phyloP scores from a whole-genome alignment of 148 eudicot genomes.

The Cornus controversa region DNA sequence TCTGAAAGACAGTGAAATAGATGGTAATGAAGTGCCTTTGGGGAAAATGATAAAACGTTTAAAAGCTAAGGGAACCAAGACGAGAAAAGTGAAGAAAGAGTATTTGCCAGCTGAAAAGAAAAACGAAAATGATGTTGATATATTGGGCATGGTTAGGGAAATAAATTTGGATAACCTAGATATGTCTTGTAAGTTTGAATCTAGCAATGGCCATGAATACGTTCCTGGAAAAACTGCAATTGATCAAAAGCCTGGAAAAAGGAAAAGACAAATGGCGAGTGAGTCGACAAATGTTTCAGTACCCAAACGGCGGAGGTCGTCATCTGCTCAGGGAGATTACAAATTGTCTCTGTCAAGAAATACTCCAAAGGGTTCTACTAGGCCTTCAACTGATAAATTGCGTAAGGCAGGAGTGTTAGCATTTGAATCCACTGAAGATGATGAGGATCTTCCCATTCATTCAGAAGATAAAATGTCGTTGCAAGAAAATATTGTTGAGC shows the following conservation, averaged over 20 bases:
- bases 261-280: slow-evolving; percentile 41
- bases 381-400: too few species aligned
- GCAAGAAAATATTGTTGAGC: slow-evolving; percentile 37
- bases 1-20: slow-evolving; percentile 66
- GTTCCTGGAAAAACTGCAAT: slow-evolving; percentile 22
- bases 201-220: slow-evolving; percentile 65
- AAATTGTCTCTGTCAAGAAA: too few species aligned
- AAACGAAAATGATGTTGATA: slow-evolving; percentile 57
- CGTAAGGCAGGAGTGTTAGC: too few species aligned
- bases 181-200: slow-evolving; percentile 45
- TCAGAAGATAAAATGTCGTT: slow-evolving; percentile 32
- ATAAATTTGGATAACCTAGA: slow-evolving; percentile 65
- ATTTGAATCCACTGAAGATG: slow-evolving; percentile 29
- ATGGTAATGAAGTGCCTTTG: slow-evolving; percentile 85
- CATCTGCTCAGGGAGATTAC: too few species aligned
- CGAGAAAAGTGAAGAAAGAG: slow-evolving; percentile 45
- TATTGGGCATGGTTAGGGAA: slow-evolving; percentile 75
- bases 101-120: slow-evolving; percentile 37
- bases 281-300: slow-evolving; percentile 46
- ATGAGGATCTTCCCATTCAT: slow-evolving; percentile 29
- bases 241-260: slow-evolving; percentile 36
- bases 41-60: slow-evolving; percentile 77
- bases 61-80: slow-evolving; percentile 80
- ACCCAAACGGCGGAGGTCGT: slow-evolving; percentile 78
- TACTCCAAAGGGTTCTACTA: too few species aligned